Conservation (phyloP, 2,329 filamentous ascomycete genomes). For the Fusarium lyarnte region DNA sequence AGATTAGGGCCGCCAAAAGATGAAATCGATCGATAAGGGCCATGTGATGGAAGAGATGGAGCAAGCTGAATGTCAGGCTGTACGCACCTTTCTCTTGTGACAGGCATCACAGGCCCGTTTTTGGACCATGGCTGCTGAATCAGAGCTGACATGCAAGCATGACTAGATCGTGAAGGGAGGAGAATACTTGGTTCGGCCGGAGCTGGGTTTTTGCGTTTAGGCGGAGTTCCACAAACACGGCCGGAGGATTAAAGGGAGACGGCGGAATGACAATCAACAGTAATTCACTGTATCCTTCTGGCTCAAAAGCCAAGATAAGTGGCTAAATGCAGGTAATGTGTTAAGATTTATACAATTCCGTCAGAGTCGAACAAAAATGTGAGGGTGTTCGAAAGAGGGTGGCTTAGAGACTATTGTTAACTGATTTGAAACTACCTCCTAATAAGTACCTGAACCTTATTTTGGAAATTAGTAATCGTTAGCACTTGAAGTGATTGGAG, state of each 20-base stretch:
- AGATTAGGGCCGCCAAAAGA: slow-evolving; percentile 1
- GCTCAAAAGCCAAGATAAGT: neutral
- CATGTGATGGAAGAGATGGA: neutral
- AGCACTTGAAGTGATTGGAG: neutral
- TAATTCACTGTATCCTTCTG: neutral
- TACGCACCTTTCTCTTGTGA: slow-evolving; percentile 37
- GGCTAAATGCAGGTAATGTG: neutral
- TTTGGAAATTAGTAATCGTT: neutral
- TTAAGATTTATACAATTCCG: neutral
- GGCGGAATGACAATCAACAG: neutral
- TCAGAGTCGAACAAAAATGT: neutral
- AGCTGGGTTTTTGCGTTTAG: neutral
- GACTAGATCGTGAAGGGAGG: neutral
- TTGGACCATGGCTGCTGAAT: slow-evolving; percentile 11
- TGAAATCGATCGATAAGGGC: neutral
- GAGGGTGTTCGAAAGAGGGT: neutral
- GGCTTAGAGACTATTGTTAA: neutral
- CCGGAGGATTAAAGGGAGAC: neutral
- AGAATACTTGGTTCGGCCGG: neutral
- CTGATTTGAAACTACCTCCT: slow-evolving; percentile 5
- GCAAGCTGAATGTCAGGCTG: neutral
- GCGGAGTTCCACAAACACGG: neutral
- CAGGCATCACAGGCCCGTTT: slow-evolving; percentile 37
- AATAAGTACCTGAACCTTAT: neutral
- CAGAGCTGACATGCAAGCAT: neutral